Conservation (phyloP, 495 filamentous ascomycete genomes). For the Peziza echinospora region DNA sequence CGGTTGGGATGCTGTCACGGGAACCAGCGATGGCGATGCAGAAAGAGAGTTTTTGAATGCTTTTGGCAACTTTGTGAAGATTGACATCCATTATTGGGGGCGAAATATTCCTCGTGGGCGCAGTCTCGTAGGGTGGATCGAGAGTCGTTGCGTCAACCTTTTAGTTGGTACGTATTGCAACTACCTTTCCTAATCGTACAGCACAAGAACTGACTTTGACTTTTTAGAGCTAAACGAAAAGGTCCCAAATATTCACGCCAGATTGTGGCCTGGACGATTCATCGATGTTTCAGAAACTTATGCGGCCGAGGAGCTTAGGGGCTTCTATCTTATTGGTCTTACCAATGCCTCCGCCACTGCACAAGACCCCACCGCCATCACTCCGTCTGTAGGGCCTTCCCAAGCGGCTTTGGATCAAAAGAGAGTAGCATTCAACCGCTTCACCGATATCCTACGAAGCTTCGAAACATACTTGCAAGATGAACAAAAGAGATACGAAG, state of each 20-base stretch:
- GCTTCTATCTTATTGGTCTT: slow-evolving; percentile 36
- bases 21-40: slow-evolving; percentile 5
- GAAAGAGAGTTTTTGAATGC: slow-evolving; percentile 25
- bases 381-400: background rate
- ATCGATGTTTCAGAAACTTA: slow-evolving; percentile 8
- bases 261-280: slow-evolving; percentile 38
- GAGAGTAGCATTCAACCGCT: slow-evolving; percentile 15
- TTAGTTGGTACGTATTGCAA: slow-evolving; percentile 24
- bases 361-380: background rate
- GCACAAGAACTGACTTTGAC: slow-evolving; percentile 5
- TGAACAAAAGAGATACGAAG: slow-evolving; percentile 29
- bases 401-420: slow-evolving; percentile 18
- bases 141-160: slow-evolving; percentile 28
- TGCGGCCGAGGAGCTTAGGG: slow-evolving; percentile 16
- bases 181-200: background rate
- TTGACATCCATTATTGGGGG: slow-evolving; percentile 37
- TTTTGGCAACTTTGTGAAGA: slow-evolving; percentile 28
- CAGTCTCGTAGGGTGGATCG: slow-evolving; percentile 31
- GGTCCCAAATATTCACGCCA: slow-evolving; percentile 25
- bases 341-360: slow-evolving; percentile 13
- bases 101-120: slow-evolving; percentile 25
- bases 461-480: slow-evolving; percentile 28
- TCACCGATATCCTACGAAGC: slow-evolving; percentile 23
- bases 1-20: slow-evolving; percentile 26
- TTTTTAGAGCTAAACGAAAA: slow-evolving; percentile 26